Percentiles rank a stretch among this genome's conserved stretches.
These are phyloP conservation scores for Poa annua DNA, from an alignment of 176 grass and related monocot genomes.

Conservation along the genomic window DNA sequence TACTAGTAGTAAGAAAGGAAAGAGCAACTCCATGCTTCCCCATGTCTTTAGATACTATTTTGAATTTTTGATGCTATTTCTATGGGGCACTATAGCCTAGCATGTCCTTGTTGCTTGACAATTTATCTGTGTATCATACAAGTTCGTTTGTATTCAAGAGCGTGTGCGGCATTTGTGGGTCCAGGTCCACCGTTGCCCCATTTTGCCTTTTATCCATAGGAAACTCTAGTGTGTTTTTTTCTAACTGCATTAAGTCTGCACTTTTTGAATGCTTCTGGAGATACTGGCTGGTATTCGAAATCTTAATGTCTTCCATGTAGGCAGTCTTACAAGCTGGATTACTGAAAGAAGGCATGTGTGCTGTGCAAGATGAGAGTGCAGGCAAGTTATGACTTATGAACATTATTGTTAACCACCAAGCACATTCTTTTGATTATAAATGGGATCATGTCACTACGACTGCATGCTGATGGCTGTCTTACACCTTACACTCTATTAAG, in stretches of 20 bases:
- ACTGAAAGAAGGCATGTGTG: slow-evolving; percentile 85
- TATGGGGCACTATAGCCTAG: background rate
- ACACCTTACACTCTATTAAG: slow-evolving; percentile 13
- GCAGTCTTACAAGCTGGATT: slow-evolving; percentile 82
- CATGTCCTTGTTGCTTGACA: background rate
- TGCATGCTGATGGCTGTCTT: slow-evolving; percentile 12
- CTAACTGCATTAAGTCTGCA: background rate
- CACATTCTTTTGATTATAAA: slow-evolving; percentile 16
- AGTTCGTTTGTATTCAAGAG: slow-evolving; percentile 33
- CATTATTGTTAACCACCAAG: slow-evolving; percentile 30
- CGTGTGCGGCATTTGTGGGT: slow-evolving; percentile 11
- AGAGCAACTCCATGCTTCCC: background rate
- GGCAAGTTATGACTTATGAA: slow-evolving; percentile 54
- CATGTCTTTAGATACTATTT: slow-evolving; percentile 38
- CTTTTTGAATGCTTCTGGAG: slow-evolving; percentile 32
- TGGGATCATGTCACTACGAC: background rate
- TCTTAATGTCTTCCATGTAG: slow-evolving; percentile 49
- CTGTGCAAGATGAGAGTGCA: slow-evolving; percentile 98
- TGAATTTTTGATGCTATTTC: background rate
- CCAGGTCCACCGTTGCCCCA: background rate
- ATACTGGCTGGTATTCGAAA: slow-evolving; percentile 37
- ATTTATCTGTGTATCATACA: slow-evolving; percentile 34
- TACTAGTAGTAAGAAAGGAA: slow-evolving; percentile 36
- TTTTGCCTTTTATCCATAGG: slow-evolving; percentile 22
- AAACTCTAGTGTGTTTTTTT: slow-evolving; percentile 22